Evolutionary conservation across 768 basidiomycete species (phyloP), one percentile per base, ranked within the genome.

Genomic region (Naematelia aurantialba): DNA sequence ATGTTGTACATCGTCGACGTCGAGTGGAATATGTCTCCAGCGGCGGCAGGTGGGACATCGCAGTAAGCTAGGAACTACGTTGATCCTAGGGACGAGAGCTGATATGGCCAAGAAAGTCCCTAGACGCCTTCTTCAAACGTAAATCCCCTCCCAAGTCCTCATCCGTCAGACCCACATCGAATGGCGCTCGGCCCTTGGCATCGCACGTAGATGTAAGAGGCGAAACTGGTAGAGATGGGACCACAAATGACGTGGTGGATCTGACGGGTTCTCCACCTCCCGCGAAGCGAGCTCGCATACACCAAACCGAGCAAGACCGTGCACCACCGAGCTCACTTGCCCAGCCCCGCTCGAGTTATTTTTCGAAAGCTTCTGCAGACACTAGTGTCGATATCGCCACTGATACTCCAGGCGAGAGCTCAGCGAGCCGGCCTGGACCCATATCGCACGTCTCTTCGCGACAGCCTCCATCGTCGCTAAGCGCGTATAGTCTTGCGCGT

Each of bases 91-190:
- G 50, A 52, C 12, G 5, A 22, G 47, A 26, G 24, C 27, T 48
- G 19, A 22, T 49, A 13, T 56, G 12, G 3, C 19, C 29, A 25
- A 66, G 64, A 48, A 44, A 57, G 21, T 59, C 64, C 13, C 45
- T 66, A 12, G 52, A 59, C 13, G 42, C 67, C 48, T 74, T 74
- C 64, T 74, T 74, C 68, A 74, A 71, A 55, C 69, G 72, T 31
- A 74, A 71, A 39, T 55, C 69, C 3, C 70, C 72, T 25, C 67
- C 67, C 1, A 30, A 52, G 5, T 30, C 63, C 11, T 67, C 64
- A 14, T 58, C 67, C 2, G 26, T 48, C 0, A 52, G 48, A 49
- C 12, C 39, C 48, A n/a, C 19, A 12, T 52, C 52, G 21, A 55
- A 13, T 21, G 17, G 29, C 19, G 25, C 26, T 17, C 55, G 19